Evolutionary conservation across 176 grass and related monocot genomes (phyloP), one percentile per base, ranked within the genome.

Genomic region (Alloteropsis semialata): DNA sequence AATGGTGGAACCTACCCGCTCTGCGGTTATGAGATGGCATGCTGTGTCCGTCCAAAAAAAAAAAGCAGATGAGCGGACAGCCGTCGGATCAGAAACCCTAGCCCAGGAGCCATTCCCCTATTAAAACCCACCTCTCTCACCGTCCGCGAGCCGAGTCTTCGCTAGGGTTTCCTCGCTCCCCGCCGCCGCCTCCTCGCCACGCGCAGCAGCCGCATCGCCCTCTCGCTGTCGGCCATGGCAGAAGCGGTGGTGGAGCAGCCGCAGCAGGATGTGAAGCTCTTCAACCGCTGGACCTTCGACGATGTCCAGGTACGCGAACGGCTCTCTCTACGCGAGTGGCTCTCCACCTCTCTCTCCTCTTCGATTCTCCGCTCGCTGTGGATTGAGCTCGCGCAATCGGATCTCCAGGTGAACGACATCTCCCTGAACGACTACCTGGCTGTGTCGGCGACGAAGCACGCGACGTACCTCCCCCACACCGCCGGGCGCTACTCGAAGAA

Each of bases 251-350:
- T 70, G 21, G 59, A 68, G n/a, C 30, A 21, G 65, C 84, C 41
- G 49, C 87, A 83, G 38, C 75, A 85, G 63, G 72, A 82, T 4
- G 86, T 93, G 28, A 96, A 96, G 90, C 90, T 96, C 58, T 96
- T 92, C 83, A 96, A 96, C 58, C 80, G 88, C 42, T 92, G 93
- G 90, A 82, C 90, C 80, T 96, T 96, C 82, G 93, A 96, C 0
- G 90, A 96, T 24, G 93, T 92, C 15, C 81, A 88, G 93, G 93
- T 93, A 48, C 3, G 69, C 45, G 46, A 68, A 67, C n/a, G n/a
- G n/a, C n/a, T n/a, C n/a, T n/a, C n/a, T n/a, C n/a, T n/a, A n/a
- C n/a, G n/a, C n/a, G n/a, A n/a, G n/a, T 19, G 22, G 33, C 6
- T 68, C 32, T 39, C 36, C 30, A 2, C 6, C 30, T 69, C 57